phyloP scores from a whole-genome alignment of 2,329 filamentous ascomycete genomes.

The Fusarium staphyleae region DNA sequence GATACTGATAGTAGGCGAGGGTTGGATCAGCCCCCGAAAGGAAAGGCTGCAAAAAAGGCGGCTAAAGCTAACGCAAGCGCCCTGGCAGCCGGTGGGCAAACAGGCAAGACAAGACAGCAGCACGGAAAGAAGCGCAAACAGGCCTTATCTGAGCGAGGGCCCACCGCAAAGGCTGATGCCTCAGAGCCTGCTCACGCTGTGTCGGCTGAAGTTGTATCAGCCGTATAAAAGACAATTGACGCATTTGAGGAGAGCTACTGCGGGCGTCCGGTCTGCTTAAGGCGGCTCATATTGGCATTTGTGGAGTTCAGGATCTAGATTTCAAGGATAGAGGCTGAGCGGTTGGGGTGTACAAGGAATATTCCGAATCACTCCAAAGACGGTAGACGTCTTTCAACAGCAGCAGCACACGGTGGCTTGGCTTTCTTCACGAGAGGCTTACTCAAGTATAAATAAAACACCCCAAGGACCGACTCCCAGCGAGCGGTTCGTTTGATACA shows the following conservation, averaged over 20 bases:
- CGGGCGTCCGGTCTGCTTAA: constrained; percentile 11
- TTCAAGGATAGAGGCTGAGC: constrained; percentile 4
- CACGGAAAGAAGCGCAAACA: constrained; percentile 46
- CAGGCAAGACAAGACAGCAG: constrained; percentile 49
- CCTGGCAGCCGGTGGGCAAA: constrained; percentile 57
- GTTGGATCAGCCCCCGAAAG: constrained; percentile 58
- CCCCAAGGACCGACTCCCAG: constrained; percentile 19
- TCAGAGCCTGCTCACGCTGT: constrained; percentile 38
- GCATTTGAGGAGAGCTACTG: background rate
- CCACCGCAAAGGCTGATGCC: constrained; percentile 28
- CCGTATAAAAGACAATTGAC: constrained; percentile 1
- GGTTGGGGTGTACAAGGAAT: constrained; percentile 1
- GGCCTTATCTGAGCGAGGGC: constrained; percentile 47
- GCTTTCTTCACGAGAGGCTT: constrained; percentile 5
- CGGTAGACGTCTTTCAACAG: constrained; percentile 1
- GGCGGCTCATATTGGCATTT: constrained; percentile 25
- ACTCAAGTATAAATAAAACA: constrained; percentile 32
- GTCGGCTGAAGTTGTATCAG: constrained; percentile 9
- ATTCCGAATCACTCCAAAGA: constrained; percentile 6
- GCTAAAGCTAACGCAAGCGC: constrained; percentile 50
- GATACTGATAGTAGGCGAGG: constrained; percentile 70
- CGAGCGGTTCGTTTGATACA: constrained; percentile 37
- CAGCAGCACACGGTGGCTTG: constrained; percentile 4
- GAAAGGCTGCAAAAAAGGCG: constrained; percentile 47
- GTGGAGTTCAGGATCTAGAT: constrained; percentile 30